Evolutionary conservation across 148 eudicot species (phyloP), one percentile per base, ranked within the genome.

Genomic region (Camellia japonica): DNA sequence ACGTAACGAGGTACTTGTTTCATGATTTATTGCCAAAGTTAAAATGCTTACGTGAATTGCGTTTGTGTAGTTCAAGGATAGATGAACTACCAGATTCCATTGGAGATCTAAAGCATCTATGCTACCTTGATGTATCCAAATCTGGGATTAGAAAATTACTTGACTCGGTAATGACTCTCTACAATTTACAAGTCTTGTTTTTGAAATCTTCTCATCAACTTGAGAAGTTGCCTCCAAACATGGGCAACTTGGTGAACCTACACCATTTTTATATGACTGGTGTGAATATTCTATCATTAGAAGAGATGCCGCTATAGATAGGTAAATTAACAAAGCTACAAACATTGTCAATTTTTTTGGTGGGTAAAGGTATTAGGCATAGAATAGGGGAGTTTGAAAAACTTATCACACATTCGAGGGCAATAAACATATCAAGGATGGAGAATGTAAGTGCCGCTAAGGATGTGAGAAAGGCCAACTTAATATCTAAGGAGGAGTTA

Each of bases 61-160:
- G 54, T 54, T 62, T 84, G 77, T 67, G 78, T 41, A 9, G 70
- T 7, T 76, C 67, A 7, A 64, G 20, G 42, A 52, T 58, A 2
- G 1, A 46, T 16, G 51, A 23, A 62, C 66, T 85, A 8, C 77
- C 80, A 3, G 49, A 71, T 3, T 79, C 80, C 7, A 70, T 82
- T 2, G 82, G 87, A 2, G 65, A 64, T 14, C 69, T 84, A 14
- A 51, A 75, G 11, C 85, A 71, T 56, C 43, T 85, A 43, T 49
- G 85, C 55, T 85, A 85, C 76, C 80, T 82, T 68, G 74, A 81
- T 38, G 77, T 84, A 58, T 81, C 79, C 18, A 76, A 76, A 56
- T 8, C 20, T 1, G 2, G 1, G 13, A 38, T 85, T 14, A 46
- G 47, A 18, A 65, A 0, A 64, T 75, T 85, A 7, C 85, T 85